phyloP scores from a whole-genome alignment of 768 basidiomycete genomes.

The Udeniomyces megalosporus region DNA sequence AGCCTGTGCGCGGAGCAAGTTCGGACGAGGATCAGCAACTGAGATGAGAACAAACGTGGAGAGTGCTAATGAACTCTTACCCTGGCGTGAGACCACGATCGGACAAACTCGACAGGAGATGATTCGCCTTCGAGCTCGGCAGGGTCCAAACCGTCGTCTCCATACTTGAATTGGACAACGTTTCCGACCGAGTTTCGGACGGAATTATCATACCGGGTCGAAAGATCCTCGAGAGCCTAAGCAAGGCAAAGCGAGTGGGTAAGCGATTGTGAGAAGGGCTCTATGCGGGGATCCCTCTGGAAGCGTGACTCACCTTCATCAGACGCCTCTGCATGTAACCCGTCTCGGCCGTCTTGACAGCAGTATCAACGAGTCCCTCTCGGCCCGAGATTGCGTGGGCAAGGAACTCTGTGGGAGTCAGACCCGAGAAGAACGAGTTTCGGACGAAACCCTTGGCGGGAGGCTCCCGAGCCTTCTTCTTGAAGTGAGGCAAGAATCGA shows the following conservation, averaged over 20 bases:
- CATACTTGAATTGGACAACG: constrained; percentile 91
- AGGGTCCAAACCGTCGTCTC: constrained; percentile 93
- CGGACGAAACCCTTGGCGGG: constrained; percentile 96
- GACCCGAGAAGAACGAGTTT: constrained; percentile 87
- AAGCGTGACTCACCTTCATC: constrained; percentile 51
- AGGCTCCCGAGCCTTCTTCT: constrained; percentile 87
- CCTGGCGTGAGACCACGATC: constrained; percentile 71
- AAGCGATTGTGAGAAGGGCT: neutral
- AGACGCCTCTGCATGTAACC: constrained; percentile 98
- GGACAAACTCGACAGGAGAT: constrained; percentile 73
- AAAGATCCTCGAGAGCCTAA: constrained; percentile 78
- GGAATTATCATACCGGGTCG: constrained; percentile 86
- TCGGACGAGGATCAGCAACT: neutral
- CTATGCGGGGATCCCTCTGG: neutral
- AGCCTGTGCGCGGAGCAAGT: constrained; percentile 35
- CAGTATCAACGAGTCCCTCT: constrained; percentile 96
- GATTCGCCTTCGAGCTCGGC: constrained; percentile 91
- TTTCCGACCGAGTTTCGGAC: constrained; percentile 89
- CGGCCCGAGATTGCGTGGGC: constrained; percentile 98
- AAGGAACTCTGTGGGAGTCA: constrained; percentile 85
- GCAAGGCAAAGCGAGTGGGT: neutral
- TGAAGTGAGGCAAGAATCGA: constrained; percentile 95
- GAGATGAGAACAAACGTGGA: neutral
- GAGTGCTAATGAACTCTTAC: constrained; percentile 35
- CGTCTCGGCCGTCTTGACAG: constrained; percentile 98